A percentile compares a stretch with the other conserved stretches of the same genome.
phyloP scores from a whole-genome alignment of 345 rosid species.

The Hirschfeldia incana region DNA sequence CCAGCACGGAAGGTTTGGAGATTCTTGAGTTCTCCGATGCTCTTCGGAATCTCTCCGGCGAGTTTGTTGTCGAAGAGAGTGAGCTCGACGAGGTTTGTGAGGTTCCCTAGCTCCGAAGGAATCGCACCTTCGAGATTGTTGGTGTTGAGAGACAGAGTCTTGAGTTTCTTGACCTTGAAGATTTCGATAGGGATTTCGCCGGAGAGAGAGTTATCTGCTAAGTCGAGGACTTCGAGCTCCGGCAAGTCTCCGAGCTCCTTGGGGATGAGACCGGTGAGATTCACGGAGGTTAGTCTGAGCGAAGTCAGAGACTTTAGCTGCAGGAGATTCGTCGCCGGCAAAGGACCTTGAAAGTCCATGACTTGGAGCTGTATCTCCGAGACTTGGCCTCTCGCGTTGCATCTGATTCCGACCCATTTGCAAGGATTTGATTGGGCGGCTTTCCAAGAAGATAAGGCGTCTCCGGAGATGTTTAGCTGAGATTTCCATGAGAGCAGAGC shows the following conservation, averaged over 20 bases:
- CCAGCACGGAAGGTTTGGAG: constrained; percentile 74
- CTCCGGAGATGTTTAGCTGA: constrained; percentile 55
- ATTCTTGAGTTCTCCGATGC: constrained; percentile 62
- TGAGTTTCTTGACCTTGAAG: constrained; percentile 61
- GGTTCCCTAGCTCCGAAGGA: constrained; percentile 67
- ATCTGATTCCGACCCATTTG: constrained; percentile 73
- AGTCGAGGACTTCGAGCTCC: constrained; percentile 56
- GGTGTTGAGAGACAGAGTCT: constrained; percentile 60
- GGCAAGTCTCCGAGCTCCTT: constrained; percentile 60
- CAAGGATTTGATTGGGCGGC: constrained; percentile 57
- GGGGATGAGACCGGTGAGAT: constrained; percentile 77
- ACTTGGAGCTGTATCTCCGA: constrained; percentile 56
- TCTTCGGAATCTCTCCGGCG: constrained; percentile 66
- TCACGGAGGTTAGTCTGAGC: constrained; percentile 63
- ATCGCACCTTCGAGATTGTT: constrained; percentile 80
- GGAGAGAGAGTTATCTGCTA: constrained; percentile 72
- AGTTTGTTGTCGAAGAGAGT: constrained; percentile 82
- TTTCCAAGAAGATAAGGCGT: constrained; percentile 59
- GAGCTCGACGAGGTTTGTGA: constrained; percentile 54
- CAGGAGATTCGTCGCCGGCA: constrained; percentile 63
- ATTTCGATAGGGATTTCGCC: constrained; percentile 74
- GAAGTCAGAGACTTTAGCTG: constrained; percentile 54
- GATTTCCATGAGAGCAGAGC: constrained; percentile 83
- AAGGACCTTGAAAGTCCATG: constrained; percentile 65
- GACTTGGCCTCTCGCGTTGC: constrained; percentile 64